Conservation (phyloP, 257 asterid species). For the Rauvolfia tetraphylla region DNA sequence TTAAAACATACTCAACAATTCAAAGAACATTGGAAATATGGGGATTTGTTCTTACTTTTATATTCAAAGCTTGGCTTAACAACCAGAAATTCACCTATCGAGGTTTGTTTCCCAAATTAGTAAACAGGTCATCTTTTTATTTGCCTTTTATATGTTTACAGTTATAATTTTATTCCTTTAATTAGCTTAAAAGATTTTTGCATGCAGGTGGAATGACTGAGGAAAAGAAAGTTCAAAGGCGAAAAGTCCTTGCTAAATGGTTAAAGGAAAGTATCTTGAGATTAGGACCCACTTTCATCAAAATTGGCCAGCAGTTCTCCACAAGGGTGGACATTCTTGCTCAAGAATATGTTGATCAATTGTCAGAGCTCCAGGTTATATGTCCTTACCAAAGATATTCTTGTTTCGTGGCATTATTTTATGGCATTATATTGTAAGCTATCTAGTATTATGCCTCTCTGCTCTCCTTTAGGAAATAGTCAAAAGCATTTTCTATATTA, state of each 20-base stretch:
- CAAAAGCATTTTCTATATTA: not conserved
- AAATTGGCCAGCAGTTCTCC: constrained; percentile 97
- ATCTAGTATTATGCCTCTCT: not conserved
- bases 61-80: constrained; percentile 81
- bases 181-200: constrained; percentile 16
- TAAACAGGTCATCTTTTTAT: not conserved
- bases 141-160: not conserved
- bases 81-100: constrained; percentile 79
- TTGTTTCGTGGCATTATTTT: not conserved
- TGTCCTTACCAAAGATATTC: not conserved
- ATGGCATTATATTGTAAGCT: not conserved
- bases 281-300: constrained; percentile 95
- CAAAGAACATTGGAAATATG: constrained; percentile 96
- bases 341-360: constrained; percentile 94
- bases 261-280: constrained; percentile 87
- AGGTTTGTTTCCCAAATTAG: constrained; percentile 44
- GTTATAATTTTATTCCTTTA: constrained; percentile 15
- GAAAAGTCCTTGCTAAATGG: constrained; percentile 93
- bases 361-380: constrained; percentile 92
- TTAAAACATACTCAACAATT: constrained; percentile 88
- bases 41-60: constrained; percentile 83
- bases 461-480: not conserved
- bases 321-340: constrained; percentile 98
- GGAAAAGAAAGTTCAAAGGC: constrained; percentile 51
- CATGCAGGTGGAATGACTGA: constrained; percentile 87